A percentile compares a stretch with the other conserved stretches of the same genome.
phyloP scores from a whole-genome alignment of 1,139 yeast genomes.

The Candida albicans region DNA sequence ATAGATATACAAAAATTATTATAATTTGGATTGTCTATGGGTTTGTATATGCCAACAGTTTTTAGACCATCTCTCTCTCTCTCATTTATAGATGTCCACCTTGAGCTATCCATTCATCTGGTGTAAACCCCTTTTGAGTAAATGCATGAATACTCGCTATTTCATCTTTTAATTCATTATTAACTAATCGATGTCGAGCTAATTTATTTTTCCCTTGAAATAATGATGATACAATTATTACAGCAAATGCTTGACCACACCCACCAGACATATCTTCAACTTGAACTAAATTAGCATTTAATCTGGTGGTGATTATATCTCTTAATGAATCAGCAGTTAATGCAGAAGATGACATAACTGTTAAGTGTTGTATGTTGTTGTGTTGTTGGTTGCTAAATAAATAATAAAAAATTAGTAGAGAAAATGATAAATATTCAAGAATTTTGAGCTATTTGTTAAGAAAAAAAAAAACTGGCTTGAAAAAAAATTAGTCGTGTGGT shows the following conservation, averaged over 20 bases:
- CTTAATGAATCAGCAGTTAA: constrained; percentile 50
- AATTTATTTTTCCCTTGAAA: constrained; percentile 84
- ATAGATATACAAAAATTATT: not conserved
- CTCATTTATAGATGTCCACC: constrained; percentile 28
- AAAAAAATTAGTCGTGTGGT: too few species aligned
- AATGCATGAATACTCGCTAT: constrained; percentile 90
- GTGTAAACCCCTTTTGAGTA: constrained; percentile 82
- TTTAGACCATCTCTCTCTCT: not conserved
- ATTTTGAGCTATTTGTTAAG: too few species aligned
- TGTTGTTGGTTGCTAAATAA: too few species aligned
- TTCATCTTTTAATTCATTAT: constrained; percentile 74
- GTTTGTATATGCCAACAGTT: not conserved
- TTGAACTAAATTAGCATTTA: constrained; percentile 54
- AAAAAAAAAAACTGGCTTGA: too few species aligned
- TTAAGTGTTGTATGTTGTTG: not conserved
- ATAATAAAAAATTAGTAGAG: too few species aligned
- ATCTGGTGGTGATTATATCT: constrained; percentile 47
- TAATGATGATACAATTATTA: constrained; percentile 69
- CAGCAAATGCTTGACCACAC: constrained; percentile 86
- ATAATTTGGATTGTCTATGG: too few species aligned
- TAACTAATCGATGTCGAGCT: constrained; percentile 84
- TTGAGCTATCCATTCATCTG: constrained; percentile 64
- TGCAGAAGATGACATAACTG: constrained; percentile 23
- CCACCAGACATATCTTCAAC: constrained; percentile 81
- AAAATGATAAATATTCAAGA: too few species aligned